Conservation (phyloP, 2,329 filamentous ascomycete species). For the Fusarium guadeloupense region DNA sequence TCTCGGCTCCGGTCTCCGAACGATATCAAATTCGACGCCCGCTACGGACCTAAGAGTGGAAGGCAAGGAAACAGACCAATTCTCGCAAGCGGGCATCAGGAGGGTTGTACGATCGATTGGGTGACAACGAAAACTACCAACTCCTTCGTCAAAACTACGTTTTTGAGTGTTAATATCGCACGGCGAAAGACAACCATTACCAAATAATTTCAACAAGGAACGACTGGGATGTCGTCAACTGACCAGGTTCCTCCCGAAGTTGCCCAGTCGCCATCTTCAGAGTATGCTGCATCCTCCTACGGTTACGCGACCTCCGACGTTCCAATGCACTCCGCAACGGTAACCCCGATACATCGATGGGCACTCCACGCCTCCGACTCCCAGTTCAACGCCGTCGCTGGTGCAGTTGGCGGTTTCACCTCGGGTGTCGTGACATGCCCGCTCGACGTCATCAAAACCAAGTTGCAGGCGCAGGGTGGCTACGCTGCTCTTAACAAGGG, state of each 20-base stretch:
- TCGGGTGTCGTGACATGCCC: slow-evolving; percentile 96
- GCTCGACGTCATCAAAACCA: slow-evolving; percentile 98
- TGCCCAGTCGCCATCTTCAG: slow-evolving; percentile 46
- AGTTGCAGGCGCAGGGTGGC: slow-evolving; percentile 92
- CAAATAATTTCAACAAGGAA: slow-evolving; percentile 12
- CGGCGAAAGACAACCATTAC: slow-evolving; percentile 6
- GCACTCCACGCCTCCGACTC: slow-evolving; percentile 65
- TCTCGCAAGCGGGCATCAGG: neutral
- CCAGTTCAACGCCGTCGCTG: slow-evolving; percentile 84
- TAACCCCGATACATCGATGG: slow-evolving; percentile 65
- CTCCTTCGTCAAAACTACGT: too few species aligned
- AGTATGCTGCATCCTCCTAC: slow-evolving; percentile 52
- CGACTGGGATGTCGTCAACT: slow-evolving; percentile 60
- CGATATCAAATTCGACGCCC: slow-evolving; percentile 14
- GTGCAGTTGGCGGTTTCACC: slow-evolving; percentile 88
- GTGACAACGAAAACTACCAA: slow-evolving; percentile 7
- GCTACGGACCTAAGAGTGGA: slow-evolving; percentile 15
- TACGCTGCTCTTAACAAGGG: slow-evolving; percentile 67
- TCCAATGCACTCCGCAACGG: slow-evolving; percentile 45
- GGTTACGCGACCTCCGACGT: slow-evolving; percentile 46
- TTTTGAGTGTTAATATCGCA: slow-evolving; percentile 11
- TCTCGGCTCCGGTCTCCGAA: slow-evolving; percentile 15
- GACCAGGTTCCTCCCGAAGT: slow-evolving; percentile 53
- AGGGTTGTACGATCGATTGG: neutral
- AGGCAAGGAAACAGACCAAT: slow-evolving; percentile 4